Evolutionary conservation across 2,329 filamentous ascomycete species (phyloP).

Genomic region (Hirsutella minnesotensis): DNA sequence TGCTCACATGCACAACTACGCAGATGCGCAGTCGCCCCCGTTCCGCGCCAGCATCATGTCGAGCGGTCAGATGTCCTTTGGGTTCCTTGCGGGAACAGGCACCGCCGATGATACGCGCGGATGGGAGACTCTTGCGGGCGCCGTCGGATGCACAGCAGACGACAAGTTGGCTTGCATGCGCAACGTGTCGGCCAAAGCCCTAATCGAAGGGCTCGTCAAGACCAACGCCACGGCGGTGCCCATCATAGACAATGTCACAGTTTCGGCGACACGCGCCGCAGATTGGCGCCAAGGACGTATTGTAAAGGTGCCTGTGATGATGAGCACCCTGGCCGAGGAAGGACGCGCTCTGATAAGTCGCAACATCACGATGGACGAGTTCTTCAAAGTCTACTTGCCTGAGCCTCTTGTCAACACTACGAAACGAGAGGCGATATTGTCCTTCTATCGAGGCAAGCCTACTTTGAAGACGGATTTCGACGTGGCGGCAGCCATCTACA

Average conservation of each 20-base stretch:
- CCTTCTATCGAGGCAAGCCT: slow-evolving; percentile 7
- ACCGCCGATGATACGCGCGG: neutral
- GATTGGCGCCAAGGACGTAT: slow-evolving; percentile 10
- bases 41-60: slow-evolving; percentile 16
- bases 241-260: slow-evolving; percentile 9
- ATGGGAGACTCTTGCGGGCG: slow-evolving; percentile 9
- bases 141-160: slow-evolving; percentile 8
- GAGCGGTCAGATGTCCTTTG: slow-evolving; percentile 17
- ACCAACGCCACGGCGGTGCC: slow-evolving; percentile 5
- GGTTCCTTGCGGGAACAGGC: slow-evolving; percentile 6
- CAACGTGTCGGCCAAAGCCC: slow-evolving; percentile 4
- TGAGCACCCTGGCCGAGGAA: slow-evolving; percentile 14
- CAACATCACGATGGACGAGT: slow-evolving; percentile 9
- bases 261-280: slow-evolving; percentile 6
- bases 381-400: slow-evolving; percentile 8
- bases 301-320: slow-evolving; percentile 12
- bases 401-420: slow-evolving; percentile 4
- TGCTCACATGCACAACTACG: slow-evolving; percentile 12
- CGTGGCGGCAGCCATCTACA: slow-evolving; percentile 13
- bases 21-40: slow-evolving; percentile 4
- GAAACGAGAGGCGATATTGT: slow-evolving; percentile 7
- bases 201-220: slow-evolving; percentile 8
- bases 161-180: slow-evolving; percentile 11
- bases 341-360: slow-evolving; percentile 11
- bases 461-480: slow-evolving; percentile 12